Percentiles rank a stretch among this genome's conserved stretches.
Evolutionary conservation across 169 alveolate species (phyloP).

Genomic region (Eimeria maxima): DNA sequence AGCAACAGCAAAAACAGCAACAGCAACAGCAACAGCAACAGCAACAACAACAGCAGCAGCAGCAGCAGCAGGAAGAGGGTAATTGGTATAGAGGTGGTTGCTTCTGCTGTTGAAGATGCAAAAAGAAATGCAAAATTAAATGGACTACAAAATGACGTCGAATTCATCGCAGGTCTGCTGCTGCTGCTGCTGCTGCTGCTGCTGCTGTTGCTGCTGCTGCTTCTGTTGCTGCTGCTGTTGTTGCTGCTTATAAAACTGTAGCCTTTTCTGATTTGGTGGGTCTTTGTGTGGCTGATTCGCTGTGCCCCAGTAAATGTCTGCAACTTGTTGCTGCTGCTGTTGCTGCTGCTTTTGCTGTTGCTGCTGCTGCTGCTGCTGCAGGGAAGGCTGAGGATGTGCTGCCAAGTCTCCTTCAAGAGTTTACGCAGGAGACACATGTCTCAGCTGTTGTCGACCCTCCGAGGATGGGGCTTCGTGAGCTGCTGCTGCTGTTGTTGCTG

Average conservation of each 20-base stretch:
- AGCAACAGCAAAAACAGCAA: not conserved
- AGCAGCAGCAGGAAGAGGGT: conserved; percentile 72
- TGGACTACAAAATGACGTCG: conserved; percentile 62
- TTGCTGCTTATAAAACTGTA: too few species aligned
- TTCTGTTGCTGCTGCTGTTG: not conserved
- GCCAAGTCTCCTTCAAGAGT: conserved; percentile 65
- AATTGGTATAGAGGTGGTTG: conserved; percentile 83
- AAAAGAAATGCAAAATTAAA: conserved; percentile 75
- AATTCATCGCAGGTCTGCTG: conserved; percentile 70
- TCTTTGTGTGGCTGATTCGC: not conserved
- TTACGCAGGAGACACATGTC: conserved; percentile 6
- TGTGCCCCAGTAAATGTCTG: too few species aligned
- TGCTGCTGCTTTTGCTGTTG: conserved; percentile 6
- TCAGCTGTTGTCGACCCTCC: conserved; percentile 86
- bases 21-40: not conserved
- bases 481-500: conserved; percentile 8
- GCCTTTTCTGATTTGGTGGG: too few species aligned
- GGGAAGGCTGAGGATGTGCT: conserved; percentile 79
- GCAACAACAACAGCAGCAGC: conserved; percentile 8
- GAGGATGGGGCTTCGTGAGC: conserved; percentile 76
- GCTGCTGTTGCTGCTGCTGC: conserved; percentile 9
- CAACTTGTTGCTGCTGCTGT: not conserved
- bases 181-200: conserved; percentile 31
- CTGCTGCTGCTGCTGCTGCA: conserved; percentile 1
- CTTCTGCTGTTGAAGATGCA: conserved; percentile 83